Evolutionary conservation across 352 stramenopile genomes (phyloP).

Genomic region (Globisporangium barbulae): DNA sequence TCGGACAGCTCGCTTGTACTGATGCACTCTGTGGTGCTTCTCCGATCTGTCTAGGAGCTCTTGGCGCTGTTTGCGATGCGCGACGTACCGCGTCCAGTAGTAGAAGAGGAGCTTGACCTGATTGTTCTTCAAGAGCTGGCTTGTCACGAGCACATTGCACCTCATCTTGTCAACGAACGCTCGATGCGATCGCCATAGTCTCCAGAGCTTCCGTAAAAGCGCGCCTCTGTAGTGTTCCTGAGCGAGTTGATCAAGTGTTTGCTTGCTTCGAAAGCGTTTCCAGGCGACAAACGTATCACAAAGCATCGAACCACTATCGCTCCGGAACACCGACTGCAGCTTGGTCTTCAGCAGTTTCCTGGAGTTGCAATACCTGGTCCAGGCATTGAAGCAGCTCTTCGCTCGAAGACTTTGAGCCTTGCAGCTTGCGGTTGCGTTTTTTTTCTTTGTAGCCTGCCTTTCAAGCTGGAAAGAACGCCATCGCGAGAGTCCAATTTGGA

Average conservation of each 20-base stretch:
- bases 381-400: neutral
- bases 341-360: conserved; percentile 10
- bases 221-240: conserved; percentile 8
- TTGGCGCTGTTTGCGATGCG: neutral
- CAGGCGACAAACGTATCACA: conserved; percentile 12
- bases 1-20: conserved; percentile 1
- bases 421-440: neutral
- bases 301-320: conserved; percentile 12
- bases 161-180: conserved; percentile 26
- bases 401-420: neutral
- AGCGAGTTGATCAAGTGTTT: conserved; percentile 21
- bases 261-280: conserved; percentile 10
- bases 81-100: conserved; percentile 25
- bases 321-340: conserved; percentile 15
- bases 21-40: neutral
- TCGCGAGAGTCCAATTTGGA: neutral
- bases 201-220: conserved; percentile 23
- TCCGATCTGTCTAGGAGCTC: neutral
- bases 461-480: conserved; percentile 2
- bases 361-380: neutral
- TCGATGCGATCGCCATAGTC: conserved; percentile 16
- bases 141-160: conserved; percentile 25
- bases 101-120: conserved; percentile 21
- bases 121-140: conserved; percentile 25
- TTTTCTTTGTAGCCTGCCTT: neutral